Evolutionary conservation across 225 moss, liverwort and hornwort species (phyloP), one percentile per base, ranked within the genome.

Genomic region (Polytrichum commune): DNA sequence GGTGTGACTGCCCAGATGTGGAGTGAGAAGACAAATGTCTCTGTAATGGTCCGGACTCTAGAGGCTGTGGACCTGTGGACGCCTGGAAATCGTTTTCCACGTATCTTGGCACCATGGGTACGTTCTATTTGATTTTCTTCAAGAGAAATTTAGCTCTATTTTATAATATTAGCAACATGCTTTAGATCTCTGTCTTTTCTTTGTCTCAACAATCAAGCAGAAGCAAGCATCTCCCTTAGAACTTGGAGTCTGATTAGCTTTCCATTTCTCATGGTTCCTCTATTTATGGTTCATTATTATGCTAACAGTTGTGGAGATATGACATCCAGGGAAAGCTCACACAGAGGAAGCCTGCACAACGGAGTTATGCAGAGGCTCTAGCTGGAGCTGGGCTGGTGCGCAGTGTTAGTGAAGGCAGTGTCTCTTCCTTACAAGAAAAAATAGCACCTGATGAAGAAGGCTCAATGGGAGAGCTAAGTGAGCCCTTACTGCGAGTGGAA

Each of bases 401-500:
- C 30, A 92, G 90, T 72, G 80, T 77, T 62, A 92, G 87, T 79
- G 90, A 90, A 69, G 78, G 79, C 73, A 72, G 74, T 67, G 70
- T 89, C 80, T 80, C 82, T 73, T 73, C 77, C 72, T 80, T 78
- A 69, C 83, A 74, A 69, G 88, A 74, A 69, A 73, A 62, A 64
- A 46, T 56, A 72, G 60, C 53, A 27, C 67, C 74, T 63, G 84
- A 90, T 57, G 77, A 80, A 63, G 77, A 80, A 38, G 70, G 72
- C 67, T 72, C 70, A 35, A 61, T 58, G 71, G 71, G 73, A 70
- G 95, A 92, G 72, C 85, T 80, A 63, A 81, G 70, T 70, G 92
- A 92, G 75, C 83, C 85, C 6, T 69, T 92, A 63, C 69, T 95
- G 82, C 84, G 81, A 64, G 88, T 92, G 83, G 90, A 95, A 78